A percentile compares a stretch with the other conserved stretches of the same genome.
Conservation (phyloP, 208 protist genomes). For the Porcisia deanei region DNA sequence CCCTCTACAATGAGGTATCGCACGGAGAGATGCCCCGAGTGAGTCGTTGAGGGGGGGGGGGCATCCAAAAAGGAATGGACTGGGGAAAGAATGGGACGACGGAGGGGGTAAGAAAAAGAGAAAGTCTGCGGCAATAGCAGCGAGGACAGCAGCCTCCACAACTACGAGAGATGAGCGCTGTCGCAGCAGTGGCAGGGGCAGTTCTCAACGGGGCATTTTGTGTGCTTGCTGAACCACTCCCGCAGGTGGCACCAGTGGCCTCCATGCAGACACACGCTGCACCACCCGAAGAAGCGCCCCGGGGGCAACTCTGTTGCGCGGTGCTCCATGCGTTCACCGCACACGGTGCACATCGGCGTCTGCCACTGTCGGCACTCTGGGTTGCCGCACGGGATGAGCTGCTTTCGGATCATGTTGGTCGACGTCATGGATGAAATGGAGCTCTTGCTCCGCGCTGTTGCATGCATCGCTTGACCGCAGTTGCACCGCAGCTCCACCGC, state of each 20-base stretch:
- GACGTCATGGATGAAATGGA: constrained; percentile 23
- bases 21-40: no score
- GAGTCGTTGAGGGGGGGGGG: no score
- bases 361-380: constrained; percentile 60
- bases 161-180: constrained; percentile 8
- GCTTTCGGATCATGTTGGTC: constrained; percentile 20
- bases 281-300: constrained; percentile 81
- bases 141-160: neutral
- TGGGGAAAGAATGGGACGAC: neutral
- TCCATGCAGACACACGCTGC: constrained; percentile 86
- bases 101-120: neutral
- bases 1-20: no score
- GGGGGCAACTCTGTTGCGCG: constrained; percentile 43
- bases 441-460: constrained; percentile 33
- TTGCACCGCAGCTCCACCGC: constrained; percentile 70
- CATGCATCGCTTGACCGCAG: constrained; percentile 75
- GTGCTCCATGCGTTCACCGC: constrained; percentile 67
- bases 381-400: constrained; percentile 53
- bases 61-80: neutral
- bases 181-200: constrained; percentile 77
- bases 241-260: constrained; percentile 81
- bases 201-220: constrained; percentile 81
- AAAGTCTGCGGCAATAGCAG: neutral
- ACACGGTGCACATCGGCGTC: constrained; percentile 81
- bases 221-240: constrained; percentile 88